A percentile compares a stretch with the other conserved stretches of the same genome.
Evolutionary conservation across 257 asterid genomes (phyloP).

Genomic region (Coffea canephora): DNA sequence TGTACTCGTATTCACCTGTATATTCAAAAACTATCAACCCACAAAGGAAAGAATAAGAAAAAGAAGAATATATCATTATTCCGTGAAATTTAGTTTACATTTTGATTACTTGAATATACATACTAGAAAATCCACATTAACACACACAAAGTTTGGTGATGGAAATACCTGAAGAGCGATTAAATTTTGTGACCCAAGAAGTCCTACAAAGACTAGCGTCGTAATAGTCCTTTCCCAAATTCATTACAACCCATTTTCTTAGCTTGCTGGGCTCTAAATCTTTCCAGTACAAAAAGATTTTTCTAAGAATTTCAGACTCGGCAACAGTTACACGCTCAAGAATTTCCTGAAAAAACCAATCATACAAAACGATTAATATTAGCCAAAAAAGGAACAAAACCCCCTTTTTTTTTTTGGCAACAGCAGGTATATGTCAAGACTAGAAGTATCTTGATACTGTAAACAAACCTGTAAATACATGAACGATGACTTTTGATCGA

Average conservation of each 20-base stretch:
- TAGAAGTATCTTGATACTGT: neutral
- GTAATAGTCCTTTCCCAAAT: conserved; percentile 42
- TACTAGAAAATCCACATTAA: neutral
- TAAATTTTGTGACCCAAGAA: conserved; percentile 49
- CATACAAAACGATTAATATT: neutral
- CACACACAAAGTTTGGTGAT: neutral
- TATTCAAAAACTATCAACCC: conserved; percentile 15
- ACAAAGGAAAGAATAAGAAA: neutral
- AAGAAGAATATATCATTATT: neutral
- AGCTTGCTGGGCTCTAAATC: conserved; percentile 32
- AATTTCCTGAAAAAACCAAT: conserved; percentile 34
- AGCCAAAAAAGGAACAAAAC: too few species aligned
- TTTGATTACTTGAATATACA: neutral
- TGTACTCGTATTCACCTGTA: conserved; percentile 48
- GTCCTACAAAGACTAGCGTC: conserved; percentile 59
- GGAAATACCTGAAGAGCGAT: conserved; percentile 41
- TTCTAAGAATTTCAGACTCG: conserved; percentile 46
- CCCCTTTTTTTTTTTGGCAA: too few species aligned
- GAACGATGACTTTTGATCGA: conserved; percentile 27
- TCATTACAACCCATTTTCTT: conserved; percentile 43
- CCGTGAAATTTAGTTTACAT: neutral
- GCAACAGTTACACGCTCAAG: conserved; percentile 42
- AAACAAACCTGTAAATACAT: conserved; percentile 36
- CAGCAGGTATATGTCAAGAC: too few species aligned
- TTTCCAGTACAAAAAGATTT: conserved; percentile 37